A percentile compares a stretch with the other conserved stretches of the same genome.
Evolutionary conservation across 306 rosid species (phyloP).

Genomic region (Castanea sativa): DNA sequence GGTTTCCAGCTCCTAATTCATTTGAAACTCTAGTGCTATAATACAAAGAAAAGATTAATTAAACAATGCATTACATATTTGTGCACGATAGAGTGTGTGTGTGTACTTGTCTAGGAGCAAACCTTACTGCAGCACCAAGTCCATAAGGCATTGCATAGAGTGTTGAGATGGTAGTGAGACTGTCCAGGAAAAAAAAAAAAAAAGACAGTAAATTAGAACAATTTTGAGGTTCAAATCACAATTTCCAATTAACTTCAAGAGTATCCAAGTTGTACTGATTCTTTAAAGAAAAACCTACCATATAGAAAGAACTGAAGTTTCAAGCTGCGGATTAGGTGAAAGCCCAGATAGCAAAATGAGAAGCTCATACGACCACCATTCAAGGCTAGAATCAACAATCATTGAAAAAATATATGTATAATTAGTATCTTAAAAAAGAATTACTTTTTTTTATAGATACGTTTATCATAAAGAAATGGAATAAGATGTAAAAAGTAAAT

Average conservation of each 20-base stretch:
- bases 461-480: too few species aligned
- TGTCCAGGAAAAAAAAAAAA: constrained; percentile 21
- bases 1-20: constrained; percentile 80
- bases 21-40: constrained; percentile 68
- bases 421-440: too few species aligned
- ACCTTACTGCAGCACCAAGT: constrained; percentile 76
- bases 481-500: too few species aligned
- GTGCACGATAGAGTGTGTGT: too few species aligned
- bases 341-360: constrained; percentile 63
- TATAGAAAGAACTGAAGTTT: constrained; percentile 73
- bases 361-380: constrained; percentile 77
- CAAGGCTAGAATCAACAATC: constrained; percentile 38
- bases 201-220: neutral
- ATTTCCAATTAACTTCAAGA: too few species aligned
- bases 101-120: neutral
- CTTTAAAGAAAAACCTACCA: constrained; percentile 35
- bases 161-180: constrained; percentile 54
- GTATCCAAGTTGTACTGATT: too few species aligned
- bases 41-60: neutral
- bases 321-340: constrained; percentile 78
- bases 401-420: neutral
- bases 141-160: constrained; percentile 62
- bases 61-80: too few species aligned
- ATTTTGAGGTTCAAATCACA: neutral
- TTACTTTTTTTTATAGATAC: too few species aligned